Evolutionary conservation across 257 asterid species (phyloP).

Genomic region (Craterostigma plantagineum): DNA sequence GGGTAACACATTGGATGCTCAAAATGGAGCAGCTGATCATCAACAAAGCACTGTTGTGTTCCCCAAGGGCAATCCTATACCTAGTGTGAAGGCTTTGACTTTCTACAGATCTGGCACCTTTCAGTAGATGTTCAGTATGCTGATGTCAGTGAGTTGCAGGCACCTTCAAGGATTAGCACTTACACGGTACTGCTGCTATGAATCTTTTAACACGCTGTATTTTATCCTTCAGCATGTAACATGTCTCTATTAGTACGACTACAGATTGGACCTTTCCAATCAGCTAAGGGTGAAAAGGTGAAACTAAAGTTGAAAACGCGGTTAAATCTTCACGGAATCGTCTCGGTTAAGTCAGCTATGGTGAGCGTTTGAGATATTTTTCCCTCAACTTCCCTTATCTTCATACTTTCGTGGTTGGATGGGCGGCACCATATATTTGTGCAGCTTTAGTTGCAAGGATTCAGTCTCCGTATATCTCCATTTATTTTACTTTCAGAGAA

Average conservation of each 20-base stretch:
- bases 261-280: constrained; percentile 78
- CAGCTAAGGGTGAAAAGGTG: constrained; percentile 35
- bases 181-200: constrained; percentile 36
- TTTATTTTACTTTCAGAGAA: no score
- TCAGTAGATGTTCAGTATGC: constrained; percentile 50
- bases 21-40: constrained; percentile 40
- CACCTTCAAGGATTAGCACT: constrained; percentile 53
- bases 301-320: constrained; percentile 62
- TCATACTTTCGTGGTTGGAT: no score
- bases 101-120: constrained; percentile 63
- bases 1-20: constrained; percentile 34
- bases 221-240: background rate
- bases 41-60: constrained; percentile 63
- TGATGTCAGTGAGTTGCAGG: constrained; percentile 54
- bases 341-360: constrained; percentile 54
- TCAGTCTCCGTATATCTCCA: no score
- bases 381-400: no score
- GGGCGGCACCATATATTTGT: no score
- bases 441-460: no score
- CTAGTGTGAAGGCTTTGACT: constrained; percentile 84
- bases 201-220: background rate
- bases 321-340: constrained; percentile 63
- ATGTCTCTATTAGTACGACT: background rate
- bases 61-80: constrained; percentile 71
- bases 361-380: constrained; percentile 18